Base-by-base conservation (phyloP, 2,329 filamentous ascomycete genomes). In the Colletotrichum liriopes region DNA sequence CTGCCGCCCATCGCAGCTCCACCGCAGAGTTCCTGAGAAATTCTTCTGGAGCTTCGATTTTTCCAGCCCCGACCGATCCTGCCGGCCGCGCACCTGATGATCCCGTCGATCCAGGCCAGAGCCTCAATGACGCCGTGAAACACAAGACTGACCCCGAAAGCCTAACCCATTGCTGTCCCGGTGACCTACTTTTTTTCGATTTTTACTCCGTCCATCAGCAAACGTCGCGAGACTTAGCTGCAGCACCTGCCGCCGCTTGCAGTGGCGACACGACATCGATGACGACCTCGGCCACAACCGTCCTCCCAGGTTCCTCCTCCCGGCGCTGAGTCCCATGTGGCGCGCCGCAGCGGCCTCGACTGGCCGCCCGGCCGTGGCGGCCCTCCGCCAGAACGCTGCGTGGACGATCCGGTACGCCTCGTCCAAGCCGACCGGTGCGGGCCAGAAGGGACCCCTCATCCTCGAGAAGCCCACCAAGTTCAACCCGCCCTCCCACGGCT, bases 381-480 rank as follows among this genome's bases (percentile, higher is more conserved):
- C 64, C 41, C 54, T 65, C 60, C 56, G 69, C 45, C 59, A 56
- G 29, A 73, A 51, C 55, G 76, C 77, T n/a, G 58, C 70, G 16
- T 64, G 60, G 71, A 76, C 64, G 45, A 73, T 79, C 45, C 77
- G 78, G 55, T 73, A 83, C 74, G 81, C 80, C 45, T 83, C 81
- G 52, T 77, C 61, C 75, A 77, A 74, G 76, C 76, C 70, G 49
- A 32, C 45, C 29, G 56, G 26, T 12, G 41, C 64, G 18, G 60
- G 41, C 26, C 84, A 82, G 74, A 93, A 92, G 78, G 69, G 59
- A n/a, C 89, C 90, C 45, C 88, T 92, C 73, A 89, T 94, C 6
- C 91, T 99, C 75, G 94, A 94, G 77, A 94, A 98, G 82, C 96
- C 96, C 32, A 89, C 93, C 78, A 93, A 92, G 81, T 98, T 98